A percentile compares a stretch with the other conserved stretches of the same genome.
phyloP scores from a whole-genome alignment of 108 stramenopile species.

The Fragilaria crotonensis region DNA sequence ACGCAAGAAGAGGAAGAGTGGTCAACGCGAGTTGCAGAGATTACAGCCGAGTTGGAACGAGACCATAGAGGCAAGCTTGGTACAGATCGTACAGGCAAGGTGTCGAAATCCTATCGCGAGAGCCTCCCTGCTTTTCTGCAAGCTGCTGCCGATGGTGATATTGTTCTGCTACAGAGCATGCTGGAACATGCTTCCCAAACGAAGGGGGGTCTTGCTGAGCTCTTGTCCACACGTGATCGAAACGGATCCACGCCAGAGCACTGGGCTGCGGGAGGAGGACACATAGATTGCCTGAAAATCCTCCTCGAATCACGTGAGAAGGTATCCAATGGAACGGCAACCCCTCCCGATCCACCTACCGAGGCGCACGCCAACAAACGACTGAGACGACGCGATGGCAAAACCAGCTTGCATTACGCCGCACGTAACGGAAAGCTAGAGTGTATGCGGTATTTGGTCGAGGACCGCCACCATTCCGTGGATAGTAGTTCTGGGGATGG shows the following conservation, averaged over 20 bases:
- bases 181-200: conserved; percentile 9
- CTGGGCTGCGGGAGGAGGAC: conserved; percentile 85
- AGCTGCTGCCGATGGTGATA: conserved; percentile 62
- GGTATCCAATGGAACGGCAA: conserved; percentile 1
- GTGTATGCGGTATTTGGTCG: conserved; percentile 35
- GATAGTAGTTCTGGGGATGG: conserved; percentile 64
- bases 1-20: conserved; percentile 50
- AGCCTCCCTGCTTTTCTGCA: conserved; percentile 63
- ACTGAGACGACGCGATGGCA: conserved; percentile 76
- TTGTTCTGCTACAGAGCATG: conserved; percentile 20
- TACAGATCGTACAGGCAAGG: conserved; percentile 42
- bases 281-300: conserved; percentile 53
- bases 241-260: conserved; percentile 74
- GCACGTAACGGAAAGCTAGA: conserved; percentile 68
- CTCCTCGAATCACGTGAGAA: conserved; percentile 28
- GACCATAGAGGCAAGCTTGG: conserved; percentile 10
- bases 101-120: conserved; percentile 40
- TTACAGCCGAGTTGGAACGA: conserved; percentile 41
- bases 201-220: neutral
- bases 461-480: conserved; percentile 12
- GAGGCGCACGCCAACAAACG: conserved; percentile 10
- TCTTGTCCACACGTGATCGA: conserved; percentile 52
- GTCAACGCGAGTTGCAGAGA: conserved; percentile 48
- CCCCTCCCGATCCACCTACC: neutral
- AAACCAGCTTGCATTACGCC: conserved; percentile 81